These are phyloP conservation scores for Micractinium conductrix DNA, from an alignment of 139 green algal species.

Conservation along the genomic window DNA sequence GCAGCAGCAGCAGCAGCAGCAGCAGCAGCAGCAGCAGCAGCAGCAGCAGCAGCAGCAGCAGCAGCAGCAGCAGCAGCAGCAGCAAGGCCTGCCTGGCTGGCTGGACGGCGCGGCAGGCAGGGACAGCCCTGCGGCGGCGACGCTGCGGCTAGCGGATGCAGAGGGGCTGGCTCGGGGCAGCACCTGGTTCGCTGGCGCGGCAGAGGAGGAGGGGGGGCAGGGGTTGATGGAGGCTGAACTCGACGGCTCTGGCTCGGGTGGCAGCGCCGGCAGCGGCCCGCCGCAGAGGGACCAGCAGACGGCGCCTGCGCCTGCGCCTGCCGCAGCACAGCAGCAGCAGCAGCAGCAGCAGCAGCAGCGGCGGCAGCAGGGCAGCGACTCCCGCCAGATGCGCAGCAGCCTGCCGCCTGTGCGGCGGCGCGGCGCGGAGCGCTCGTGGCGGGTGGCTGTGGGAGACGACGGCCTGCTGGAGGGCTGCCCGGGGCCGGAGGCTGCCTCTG, in stretches of 20 bases:
- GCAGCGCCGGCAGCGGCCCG: too few relatives aligned
- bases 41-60: conserved; percentile 28
- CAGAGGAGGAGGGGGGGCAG: background rate
- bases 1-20: background rate
- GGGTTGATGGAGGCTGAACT: too few relatives aligned
- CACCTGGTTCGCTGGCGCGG: conserved; percentile 56
- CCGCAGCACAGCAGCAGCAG: background rate
- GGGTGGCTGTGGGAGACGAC: conserved; percentile 27
- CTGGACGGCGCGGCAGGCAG: conserved; percentile 43
- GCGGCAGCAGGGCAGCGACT: background rate
- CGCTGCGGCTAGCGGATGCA: conserved; percentile 51
- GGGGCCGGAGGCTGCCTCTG: background rate
- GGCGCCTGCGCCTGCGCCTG: background rate
- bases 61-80: background rate
- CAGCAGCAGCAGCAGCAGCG: conserved; percentile 1
- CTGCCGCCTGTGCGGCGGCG: conserved; percentile 22
- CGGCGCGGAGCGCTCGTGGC: conserved; percentile 24
- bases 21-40: background rate
- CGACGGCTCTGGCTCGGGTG: too few relatives aligned
- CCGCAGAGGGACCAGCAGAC: conserved; percentile 1
- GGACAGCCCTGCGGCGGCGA: conserved; percentile 50
- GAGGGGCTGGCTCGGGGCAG: conserved; percentile 54
- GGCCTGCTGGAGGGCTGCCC: conserved; percentile 28
- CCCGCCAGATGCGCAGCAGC: conserved; percentile 22
- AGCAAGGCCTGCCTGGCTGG: conserved; percentile 33